Conservation (phyloP, 768 basidiomycete genomes). For the Termitomyces sp. region DNA sequence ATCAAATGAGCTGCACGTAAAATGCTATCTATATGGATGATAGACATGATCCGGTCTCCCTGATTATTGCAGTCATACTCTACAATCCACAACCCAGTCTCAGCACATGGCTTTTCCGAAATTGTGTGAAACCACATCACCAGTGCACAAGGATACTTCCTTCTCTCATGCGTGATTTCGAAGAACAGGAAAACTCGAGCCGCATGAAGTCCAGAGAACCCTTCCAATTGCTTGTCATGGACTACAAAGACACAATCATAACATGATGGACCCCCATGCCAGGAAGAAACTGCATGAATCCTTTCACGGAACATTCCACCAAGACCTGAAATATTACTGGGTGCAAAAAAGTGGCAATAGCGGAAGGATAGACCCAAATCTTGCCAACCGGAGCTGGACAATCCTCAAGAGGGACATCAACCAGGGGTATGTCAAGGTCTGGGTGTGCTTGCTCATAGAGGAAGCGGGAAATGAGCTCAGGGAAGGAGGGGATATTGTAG, state of each 20-base stretch:
- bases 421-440: not conserved
- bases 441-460: slow-evolving; percentile 16
- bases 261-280: not conserved
- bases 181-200: slow-evolving; percentile 21
- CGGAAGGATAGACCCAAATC: slow-evolving; percentile 3
- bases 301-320: slow-evolving; percentile 1
- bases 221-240: not conserved
- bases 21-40: slow-evolving; percentile 17
- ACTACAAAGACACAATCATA: not conserved
- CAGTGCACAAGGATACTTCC: slow-evolving; percentile 21
- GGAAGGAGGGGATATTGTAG: slow-evolving; percentile 8
- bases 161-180: slow-evolving; percentile 12
- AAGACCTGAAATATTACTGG: slow-evolving; percentile 1
- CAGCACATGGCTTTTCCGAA: slow-evolving; percentile 12
- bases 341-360: slow-evolving; percentile 2
- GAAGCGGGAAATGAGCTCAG: slow-evolving; percentile 13
- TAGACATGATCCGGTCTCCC: slow-evolving; percentile 1
- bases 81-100: slow-evolving; percentile 14
- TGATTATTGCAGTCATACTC: slow-evolving; percentile 13
- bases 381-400: slow-evolving; percentile 1
- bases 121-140: slow-evolving; percentile 20
- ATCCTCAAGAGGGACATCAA: not conserved
- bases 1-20: slow-evolving; percentile 18
- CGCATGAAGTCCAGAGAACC: slow-evolving; percentile 17
- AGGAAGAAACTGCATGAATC: not conserved